A percentile compares a stretch with the other conserved stretches of the same genome.
Evolutionary conservation across 2,329 filamentous ascomycete species (phyloP).

Genomic region (Neoarthrinium moseri): DNA sequence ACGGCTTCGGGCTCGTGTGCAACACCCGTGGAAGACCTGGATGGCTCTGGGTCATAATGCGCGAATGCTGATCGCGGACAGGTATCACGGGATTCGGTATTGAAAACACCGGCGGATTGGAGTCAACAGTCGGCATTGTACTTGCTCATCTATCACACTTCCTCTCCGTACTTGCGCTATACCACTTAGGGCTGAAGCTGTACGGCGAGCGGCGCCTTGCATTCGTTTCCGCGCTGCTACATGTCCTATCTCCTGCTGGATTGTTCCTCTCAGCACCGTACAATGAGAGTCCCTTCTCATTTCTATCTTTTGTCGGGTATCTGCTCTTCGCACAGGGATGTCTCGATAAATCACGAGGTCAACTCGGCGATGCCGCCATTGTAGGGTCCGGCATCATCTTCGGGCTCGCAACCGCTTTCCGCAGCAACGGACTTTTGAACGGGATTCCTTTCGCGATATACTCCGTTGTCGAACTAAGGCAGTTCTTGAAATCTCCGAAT

Average conservation of each 20-base stretch:
- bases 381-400: constrained; percentile 68
- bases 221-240: constrained; percentile 69
- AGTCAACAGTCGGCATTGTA: constrained; percentile 57
- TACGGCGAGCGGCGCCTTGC: constrained; percentile 54
- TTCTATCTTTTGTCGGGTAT: constrained; percentile 73
- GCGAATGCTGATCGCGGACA: constrained; percentile 12
- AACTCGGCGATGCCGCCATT: constrained; percentile 46
- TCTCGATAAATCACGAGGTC: constrained; percentile 25
- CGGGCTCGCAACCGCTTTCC: constrained; percentile 69
- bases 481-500: constrained; percentile 34
- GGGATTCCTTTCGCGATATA: constrained; percentile 74
- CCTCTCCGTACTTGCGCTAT: constrained; percentile 70
- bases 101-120: constrained; percentile 22
- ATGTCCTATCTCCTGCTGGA: constrained; percentile 84
- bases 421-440: constrained; percentile 84
- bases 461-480: constrained; percentile 38
- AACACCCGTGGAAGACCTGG: neutral
- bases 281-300: constrained; percentile 75
- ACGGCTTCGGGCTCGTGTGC: neutral
- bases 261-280: constrained; percentile 88
- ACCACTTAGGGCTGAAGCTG: constrained; percentile 61
- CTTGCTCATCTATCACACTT: constrained; percentile 76
- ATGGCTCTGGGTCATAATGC: neutral
- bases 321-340: constrained; percentile 62
- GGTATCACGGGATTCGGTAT: constrained; percentile 24